Conservation (phyloP, 306 rosid genomes). For the Rosa persica region DNA sequence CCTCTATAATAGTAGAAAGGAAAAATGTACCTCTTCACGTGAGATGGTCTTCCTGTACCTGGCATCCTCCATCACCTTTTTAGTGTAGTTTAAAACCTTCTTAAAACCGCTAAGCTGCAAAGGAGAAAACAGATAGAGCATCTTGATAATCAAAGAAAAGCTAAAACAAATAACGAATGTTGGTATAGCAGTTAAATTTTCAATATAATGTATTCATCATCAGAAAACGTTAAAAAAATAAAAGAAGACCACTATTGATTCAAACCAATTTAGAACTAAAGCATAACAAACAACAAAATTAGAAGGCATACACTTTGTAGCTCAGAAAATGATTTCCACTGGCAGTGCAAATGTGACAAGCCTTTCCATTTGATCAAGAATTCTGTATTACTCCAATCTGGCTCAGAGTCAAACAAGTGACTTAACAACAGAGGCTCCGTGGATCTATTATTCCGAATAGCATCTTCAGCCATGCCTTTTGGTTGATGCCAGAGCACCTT, state of each 20-base stretch:
- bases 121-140: constrained; percentile 31
- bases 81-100: constrained; percentile 91
- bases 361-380: constrained; percentile 99
- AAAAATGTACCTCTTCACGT: constrained; percentile 85
- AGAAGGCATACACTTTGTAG: constrained; percentile 74
- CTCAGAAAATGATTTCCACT: constrained; percentile 93
- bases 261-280: constrained; percentile 3
- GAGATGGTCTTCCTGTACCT: constrained; percentile 72
- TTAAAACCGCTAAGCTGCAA: constrained; percentile 98
- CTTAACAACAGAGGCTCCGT: constrained; percentile 74
- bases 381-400: constrained; percentile 87
- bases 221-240: neutral
- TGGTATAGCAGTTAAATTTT: constrained; percentile 15
- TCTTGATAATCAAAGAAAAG: constrained; percentile 22
- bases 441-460: constrained; percentile 66
- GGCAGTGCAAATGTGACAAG: constrained; percentile 97
- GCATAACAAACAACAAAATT: constrained; percentile 27
- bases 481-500: constrained; percentile 99
- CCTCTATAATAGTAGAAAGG: neutral
- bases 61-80: constrained; percentile 84
- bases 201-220: neutral
- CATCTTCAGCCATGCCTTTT: constrained; percentile 87
- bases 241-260: neutral
- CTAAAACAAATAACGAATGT: constrained; percentile 10
- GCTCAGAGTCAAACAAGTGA: constrained; percentile 75